Conservation (phyloP, 139 green algal species). For the Coelastrella sp. region DNA sequence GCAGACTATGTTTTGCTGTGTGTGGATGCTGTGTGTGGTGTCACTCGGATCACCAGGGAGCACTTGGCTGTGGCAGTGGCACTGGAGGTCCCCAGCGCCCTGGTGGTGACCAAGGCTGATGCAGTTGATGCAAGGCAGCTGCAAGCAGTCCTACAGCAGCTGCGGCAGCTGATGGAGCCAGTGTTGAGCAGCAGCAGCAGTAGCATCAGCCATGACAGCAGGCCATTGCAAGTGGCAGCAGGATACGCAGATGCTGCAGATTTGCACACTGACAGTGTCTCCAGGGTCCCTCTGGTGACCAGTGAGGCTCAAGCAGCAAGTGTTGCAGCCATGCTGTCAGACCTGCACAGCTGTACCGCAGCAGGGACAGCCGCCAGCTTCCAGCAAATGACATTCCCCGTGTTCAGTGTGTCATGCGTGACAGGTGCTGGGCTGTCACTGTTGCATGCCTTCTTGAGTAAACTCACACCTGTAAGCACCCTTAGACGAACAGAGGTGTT, state of each 20-base stretch:
- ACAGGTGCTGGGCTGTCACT: constrained; percentile 70
- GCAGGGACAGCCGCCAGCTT: constrained; percentile 29
- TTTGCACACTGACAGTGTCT: neutral
- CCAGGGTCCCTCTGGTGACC: constrained; percentile 14
- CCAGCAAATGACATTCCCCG: constrained; percentile 58
- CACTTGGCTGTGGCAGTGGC: constrained; percentile 84
- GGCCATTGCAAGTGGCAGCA: neutral
- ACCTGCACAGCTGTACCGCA: constrained; percentile 49
- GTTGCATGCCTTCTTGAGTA: constrained; percentile 80
- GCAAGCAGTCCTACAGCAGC: constrained; percentile 16
- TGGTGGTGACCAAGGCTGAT: constrained; percentile 83
- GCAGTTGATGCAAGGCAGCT: constrained; percentile 45
- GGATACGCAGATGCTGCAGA: neutral
- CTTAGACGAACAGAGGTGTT: neutral
- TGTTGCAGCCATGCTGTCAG: constrained; percentile 24
- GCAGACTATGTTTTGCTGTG: constrained; percentile 84
- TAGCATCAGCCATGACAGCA: constrained; percentile 28
- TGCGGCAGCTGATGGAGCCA: constrained; percentile 24
- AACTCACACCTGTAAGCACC: constrained; percentile 53
- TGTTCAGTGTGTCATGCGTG: constrained; percentile 76
- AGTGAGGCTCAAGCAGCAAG: neutral
- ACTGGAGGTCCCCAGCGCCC: constrained; percentile 77
- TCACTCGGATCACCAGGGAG: constrained; percentile 64
- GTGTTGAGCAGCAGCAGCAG: constrained; percentile 30
- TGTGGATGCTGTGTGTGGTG: constrained; percentile 57